Conservation (phyloP, 2,329 filamentous ascomycete species). For the Venturia carpophila region DNA sequence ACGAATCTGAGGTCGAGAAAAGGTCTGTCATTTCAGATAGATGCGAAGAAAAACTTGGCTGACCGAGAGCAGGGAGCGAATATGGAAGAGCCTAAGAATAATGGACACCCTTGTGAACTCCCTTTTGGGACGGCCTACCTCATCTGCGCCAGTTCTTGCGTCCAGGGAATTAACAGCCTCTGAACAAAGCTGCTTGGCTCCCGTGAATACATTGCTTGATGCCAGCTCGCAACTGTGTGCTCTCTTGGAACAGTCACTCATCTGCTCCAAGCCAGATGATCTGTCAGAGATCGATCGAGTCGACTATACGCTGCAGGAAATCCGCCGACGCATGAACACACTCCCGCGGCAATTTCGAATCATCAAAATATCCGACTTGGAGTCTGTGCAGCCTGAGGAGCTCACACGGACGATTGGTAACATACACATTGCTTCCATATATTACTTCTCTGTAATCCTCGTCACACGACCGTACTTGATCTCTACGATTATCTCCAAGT, state of each 20-base stretch:
- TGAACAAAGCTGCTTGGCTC: neutral
- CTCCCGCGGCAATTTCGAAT: conserved; percentile 34
- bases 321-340: conserved; percentile 40
- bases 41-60: neutral
- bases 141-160: conserved; percentile 22
- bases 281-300: conserved; percentile 33
- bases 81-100: conserved; percentile 42
- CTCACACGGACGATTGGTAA: conserved; percentile 40
- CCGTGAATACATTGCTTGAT: conserved; percentile 19
- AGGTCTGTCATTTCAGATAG: conserved; percentile 20
- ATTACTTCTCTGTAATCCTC: conserved; percentile 52
- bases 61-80: conserved; percentile 30
- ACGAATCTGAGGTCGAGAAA: conserved; percentile 17
- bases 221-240: conserved; percentile 28
- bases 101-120: conserved; percentile 43
- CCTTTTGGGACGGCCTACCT: conserved; percentile 41
- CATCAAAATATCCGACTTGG: conserved; percentile 20
- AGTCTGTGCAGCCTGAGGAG: conserved; percentile 22
- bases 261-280: conserved; percentile 41
- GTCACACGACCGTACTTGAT: conserved; percentile 51
- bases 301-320: conserved; percentile 35
- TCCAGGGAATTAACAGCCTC: conserved; percentile 9
- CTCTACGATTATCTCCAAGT: conserved; percentile 37
- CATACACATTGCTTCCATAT: conserved; percentile 49
- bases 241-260: conserved; percentile 37